These are phyloP conservation scores for Hymenoscyphus occultus DNA, from an alignment of 2,329 filamentous ascomycete species.

Conservation along the genomic window DNA sequence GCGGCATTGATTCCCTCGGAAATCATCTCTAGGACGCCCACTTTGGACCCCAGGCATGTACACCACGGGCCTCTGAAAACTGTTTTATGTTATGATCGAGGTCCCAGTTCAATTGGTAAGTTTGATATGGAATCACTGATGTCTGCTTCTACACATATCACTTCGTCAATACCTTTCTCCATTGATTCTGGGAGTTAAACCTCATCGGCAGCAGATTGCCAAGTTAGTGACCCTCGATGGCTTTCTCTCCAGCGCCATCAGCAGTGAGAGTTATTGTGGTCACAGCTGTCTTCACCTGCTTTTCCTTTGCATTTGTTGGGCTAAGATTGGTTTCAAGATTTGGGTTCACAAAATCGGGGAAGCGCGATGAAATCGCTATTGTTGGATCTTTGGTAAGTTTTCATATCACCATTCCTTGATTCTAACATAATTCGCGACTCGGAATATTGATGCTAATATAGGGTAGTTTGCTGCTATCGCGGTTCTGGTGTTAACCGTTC, in stretches of 20 bases:
- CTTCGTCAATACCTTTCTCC: neutral
- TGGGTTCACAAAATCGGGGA: conserved; percentile 18
- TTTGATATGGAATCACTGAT: neutral
- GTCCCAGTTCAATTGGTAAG: neutral
- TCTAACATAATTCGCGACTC: neutral
- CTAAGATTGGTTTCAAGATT: conserved; percentile 21
- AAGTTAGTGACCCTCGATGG: neutral
- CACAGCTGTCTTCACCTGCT: conserved; percentile 13
- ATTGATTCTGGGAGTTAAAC: neutral
- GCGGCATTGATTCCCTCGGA: neutral
- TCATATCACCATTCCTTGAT: neutral
- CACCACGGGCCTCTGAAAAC: too few relatives aligned
- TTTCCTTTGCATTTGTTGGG: conserved; percentile 14
- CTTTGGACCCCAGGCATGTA: too few relatives aligned
- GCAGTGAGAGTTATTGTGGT: conserved; percentile 3
- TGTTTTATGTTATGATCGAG: neutral
- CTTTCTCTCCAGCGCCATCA: conserved; percentile 2
- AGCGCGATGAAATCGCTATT: conserved; percentile 23
- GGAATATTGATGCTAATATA: neutral
- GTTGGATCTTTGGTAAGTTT: conserved; percentile 22
- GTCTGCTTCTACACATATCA: neutral
- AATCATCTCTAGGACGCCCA: too few relatives aligned
- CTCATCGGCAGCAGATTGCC: neutral
- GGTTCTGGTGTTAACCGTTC: conserved; percentile 10
- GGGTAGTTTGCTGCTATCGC: conserved; percentile 13